A percentile compares a stretch with the other conserved stretches of the same genome.
These are phyloP conservation scores for Fraxinus sp. DNA, from an alignment of 305 asterid species.

Conservation along the genomic window DNA sequence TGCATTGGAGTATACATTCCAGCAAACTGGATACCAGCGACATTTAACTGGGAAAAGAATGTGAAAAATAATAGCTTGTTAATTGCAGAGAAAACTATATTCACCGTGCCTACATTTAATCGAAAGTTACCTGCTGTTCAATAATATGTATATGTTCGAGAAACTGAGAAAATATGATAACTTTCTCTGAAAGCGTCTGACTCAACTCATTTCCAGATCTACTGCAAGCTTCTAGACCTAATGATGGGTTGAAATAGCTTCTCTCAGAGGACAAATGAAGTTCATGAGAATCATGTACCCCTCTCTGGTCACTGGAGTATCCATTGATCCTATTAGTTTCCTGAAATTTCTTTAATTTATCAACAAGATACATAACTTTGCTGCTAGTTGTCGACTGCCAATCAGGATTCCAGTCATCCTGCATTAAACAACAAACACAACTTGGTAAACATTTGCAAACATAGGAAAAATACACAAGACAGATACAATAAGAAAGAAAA, in stretches of 20 bases:
- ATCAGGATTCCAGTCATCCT: slow-evolving; percentile 99
- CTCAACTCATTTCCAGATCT: slow-evolving; percentile 31
- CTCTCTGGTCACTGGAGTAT: slow-evolving; percentile 33
- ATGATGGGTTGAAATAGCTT: slow-evolving; percentile 24
- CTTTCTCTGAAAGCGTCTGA: slow-evolving; percentile 57
- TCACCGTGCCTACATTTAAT: slow-evolving; percentile 24
- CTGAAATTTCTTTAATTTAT: slow-evolving; percentile 54
- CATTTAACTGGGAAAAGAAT: slow-evolving; percentile 50
- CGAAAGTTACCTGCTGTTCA: slow-evolving; percentile 75
- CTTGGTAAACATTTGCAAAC: slow-evolving; percentile 15
- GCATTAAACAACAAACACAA: slow-evolving; percentile 28
- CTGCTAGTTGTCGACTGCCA: slow-evolving; percentile 99
- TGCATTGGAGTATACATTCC: slow-evolving; percentile 97
- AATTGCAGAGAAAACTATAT: slow-evolving; percentile 26
- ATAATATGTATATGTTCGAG: slow-evolving; percentile 95
- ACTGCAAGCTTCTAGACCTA: slow-evolving; percentile 29
- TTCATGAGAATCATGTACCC: slow-evolving; percentile 28
- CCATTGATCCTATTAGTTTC: slow-evolving; percentile 52
- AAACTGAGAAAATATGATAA: slow-evolving; percentile 92
- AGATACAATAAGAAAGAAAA: slow-evolving; percentile 16
- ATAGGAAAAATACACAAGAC: slow-evolving; percentile 9
- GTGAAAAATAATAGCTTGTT: slow-evolving; percentile 21
- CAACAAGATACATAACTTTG: slow-evolving; percentile 79
- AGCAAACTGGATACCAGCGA: slow-evolving; percentile 72
- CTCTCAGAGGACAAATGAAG: slow-evolving; percentile 26